A percentile compares a stretch with the other conserved stretches of the same genome.
Evolutionary conservation across 306 rosid genomes (phyloP).

Genomic region (Quercus variabilis): DNA sequence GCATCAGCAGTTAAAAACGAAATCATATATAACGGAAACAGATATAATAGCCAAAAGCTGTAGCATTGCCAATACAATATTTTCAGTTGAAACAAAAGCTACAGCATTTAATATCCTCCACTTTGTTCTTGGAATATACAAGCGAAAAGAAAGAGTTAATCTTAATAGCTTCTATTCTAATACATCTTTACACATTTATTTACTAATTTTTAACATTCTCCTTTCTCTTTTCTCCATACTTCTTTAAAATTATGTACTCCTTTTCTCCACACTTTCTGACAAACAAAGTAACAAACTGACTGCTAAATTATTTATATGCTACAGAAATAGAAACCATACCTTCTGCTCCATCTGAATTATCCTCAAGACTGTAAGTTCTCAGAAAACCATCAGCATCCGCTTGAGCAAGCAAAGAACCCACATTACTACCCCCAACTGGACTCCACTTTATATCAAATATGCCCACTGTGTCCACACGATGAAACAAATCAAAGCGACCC

Average conservation of each 20-base stretch:
- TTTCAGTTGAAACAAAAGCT: background rate
- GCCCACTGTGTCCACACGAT: slow-evolving; percentile 52
- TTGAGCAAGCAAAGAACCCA: slow-evolving; percentile 59
- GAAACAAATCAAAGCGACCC: slow-evolving; percentile 40
- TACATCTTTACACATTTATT: background rate
- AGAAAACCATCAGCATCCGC: slow-evolving; percentile 85
- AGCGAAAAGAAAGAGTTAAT: background rate
- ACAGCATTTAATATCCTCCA: background rate
- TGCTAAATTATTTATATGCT: background rate
- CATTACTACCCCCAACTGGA: slow-evolving; percentile 36
- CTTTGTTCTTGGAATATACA: background rate
- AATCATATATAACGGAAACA: background rate
- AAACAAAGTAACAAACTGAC: background rate
- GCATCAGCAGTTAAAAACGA: slow-evolving; percentile 23
- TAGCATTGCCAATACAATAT: background rate
- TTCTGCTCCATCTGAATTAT: slow-evolving; percentile 34
- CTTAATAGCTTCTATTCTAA: background rate
- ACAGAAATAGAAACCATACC: slow-evolving; percentile 36
- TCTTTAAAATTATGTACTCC: background rate
- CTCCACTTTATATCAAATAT: slow-evolving; percentile 88
- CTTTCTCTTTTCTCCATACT: background rate
- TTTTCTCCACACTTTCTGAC: background rate
- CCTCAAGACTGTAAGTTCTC: slow-evolving; percentile 52
- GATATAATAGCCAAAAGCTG: background rate
- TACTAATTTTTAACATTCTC: background rate